These are phyloP conservation scores for Euphorbia schlechtendalii DNA, from an alignment of 441 rosid species.

Conservation along the genomic window DNA sequence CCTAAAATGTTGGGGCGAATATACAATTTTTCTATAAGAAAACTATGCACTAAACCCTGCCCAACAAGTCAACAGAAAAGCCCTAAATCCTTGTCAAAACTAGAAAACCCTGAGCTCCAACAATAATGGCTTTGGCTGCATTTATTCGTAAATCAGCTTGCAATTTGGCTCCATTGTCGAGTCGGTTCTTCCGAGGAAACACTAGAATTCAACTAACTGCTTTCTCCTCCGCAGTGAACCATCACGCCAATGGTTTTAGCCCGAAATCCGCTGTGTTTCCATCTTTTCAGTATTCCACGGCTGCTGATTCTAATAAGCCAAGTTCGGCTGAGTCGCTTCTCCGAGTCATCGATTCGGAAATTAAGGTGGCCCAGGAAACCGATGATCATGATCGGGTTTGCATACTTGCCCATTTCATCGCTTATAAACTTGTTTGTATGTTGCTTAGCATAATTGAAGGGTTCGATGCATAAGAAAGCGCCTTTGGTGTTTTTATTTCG, in stretches of 20 bases:
- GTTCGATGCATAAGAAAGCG: not conserved
- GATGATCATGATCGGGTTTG: conserved; percentile 48
- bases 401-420: not conserved
- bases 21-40: too few relatives aligned
- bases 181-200: conserved; percentile 32
- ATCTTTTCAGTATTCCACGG: conserved; percentile 31
- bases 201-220: conserved; percentile 28
- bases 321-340: conserved; percentile 46
- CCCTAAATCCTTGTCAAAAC: not conserved
- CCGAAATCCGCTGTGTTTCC: conserved; percentile 17
- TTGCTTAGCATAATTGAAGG: not conserved
- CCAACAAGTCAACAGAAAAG: too few relatives aligned
- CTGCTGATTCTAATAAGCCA: conserved; percentile 26
- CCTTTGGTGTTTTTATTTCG: not conserved
- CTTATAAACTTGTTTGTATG: not conserved
- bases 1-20: too few relatives aligned
- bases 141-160: conserved; percentile 53
- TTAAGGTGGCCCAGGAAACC: conserved; percentile 50
- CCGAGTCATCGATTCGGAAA: conserved; percentile 54
- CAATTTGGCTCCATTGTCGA: conserved; percentile 30
- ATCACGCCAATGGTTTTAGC: conserved; percentile 16
- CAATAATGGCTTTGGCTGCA: conserved; percentile 44
- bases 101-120: not conserved
- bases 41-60: too few relatives aligned
- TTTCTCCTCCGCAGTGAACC: conserved; percentile 27